Evolutionary conservation across 2,329 filamentous ascomycete species (phyloP).

Genomic region (Pestalotiopsis sp.): DNA sequence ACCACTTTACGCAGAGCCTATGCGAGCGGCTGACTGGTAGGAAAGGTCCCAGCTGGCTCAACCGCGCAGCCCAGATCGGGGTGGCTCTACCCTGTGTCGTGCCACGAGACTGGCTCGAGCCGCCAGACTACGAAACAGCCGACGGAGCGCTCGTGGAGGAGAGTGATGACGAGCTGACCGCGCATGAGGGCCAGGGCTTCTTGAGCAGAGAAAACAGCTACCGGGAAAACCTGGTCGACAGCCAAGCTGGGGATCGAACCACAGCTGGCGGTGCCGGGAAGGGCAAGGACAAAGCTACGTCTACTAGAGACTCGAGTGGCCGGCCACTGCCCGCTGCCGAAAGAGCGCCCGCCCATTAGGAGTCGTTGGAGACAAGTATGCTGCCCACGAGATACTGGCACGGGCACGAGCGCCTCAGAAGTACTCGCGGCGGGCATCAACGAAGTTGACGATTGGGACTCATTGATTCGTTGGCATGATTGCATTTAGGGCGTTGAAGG

Average conservation of each 20-base stretch:
- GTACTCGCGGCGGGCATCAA: background rate
- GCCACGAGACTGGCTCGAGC: conserved; percentile 78
- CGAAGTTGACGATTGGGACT: background rate
- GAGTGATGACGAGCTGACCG: conserved; percentile 41
- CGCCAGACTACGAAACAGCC: conserved; percentile 74
- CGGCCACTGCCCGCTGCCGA: conserved; percentile 55
- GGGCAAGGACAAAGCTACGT: conserved; percentile 41
- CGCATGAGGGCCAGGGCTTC: conserved; percentile 61
- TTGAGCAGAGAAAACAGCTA: conserved; percentile 41
- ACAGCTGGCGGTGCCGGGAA: conserved; percentile 42
- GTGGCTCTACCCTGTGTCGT: conserved; percentile 81
- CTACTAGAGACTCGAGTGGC: conserved; percentile 51
- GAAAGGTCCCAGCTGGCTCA: conserved; percentile 75
- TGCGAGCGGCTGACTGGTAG: conserved; percentile 73
- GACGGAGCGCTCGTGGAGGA: conserved; percentile 68
- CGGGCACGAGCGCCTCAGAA: background rate
- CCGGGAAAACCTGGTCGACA: conserved; percentile 24
- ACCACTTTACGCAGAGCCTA: conserved; percentile 81
- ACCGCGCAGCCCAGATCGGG: conserved; percentile 82
- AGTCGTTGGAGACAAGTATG: background rate
- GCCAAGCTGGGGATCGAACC: conserved; percentile 23
- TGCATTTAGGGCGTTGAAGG: conserved; percentile 16
- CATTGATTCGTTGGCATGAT: background rate
- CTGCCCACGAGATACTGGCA: background rate
- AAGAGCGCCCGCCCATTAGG: conserved; percentile 42